These are phyloP conservation scores for Quercus mongolica DNA, from an alignment of 306 rosid genomes.

Conservation along the genomic window DNA sequence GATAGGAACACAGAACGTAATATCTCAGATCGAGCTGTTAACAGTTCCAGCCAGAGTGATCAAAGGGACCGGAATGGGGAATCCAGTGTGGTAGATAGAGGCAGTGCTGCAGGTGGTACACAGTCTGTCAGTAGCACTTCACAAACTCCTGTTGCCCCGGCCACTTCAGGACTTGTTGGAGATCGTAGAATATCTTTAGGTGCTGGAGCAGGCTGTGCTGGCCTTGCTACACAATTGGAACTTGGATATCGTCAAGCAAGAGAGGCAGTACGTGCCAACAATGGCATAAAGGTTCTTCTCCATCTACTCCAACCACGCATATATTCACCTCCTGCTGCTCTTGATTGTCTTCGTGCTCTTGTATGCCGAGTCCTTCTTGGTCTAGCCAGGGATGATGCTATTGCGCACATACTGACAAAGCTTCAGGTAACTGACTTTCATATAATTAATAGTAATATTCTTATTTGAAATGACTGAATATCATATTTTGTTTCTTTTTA, in stretches of 20 bases:
- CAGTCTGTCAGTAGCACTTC: constrained; percentile 42
- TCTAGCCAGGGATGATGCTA: constrained; percentile 89
- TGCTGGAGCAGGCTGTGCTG: constrained; percentile 92
- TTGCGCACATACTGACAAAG: constrained; percentile 94
- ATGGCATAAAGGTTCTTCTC: constrained; percentile 93
- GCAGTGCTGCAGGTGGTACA: constrained; percentile 31
- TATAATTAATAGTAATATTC: background rate
- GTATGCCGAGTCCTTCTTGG: constrained; percentile 96
- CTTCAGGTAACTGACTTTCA: constrained; percentile 66
- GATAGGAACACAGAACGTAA: constrained; percentile 75
- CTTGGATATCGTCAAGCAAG: constrained; percentile 92
- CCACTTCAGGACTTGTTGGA: constrained; percentile 88
- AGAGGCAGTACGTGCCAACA: constrained; percentile 86
- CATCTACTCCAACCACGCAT: constrained; percentile 87
- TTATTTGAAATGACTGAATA: background rate
- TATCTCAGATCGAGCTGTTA: constrained; percentile 56
- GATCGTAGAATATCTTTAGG: constrained; percentile 94
- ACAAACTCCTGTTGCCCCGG: constrained; percentile 57
- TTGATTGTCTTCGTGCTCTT: constrained; percentile 95
- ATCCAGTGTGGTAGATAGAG: constrained; percentile 46
- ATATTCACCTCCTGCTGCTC: constrained; percentile 86
- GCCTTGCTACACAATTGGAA: constrained; percentile 89
- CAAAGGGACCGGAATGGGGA: constrained; percentile 72
- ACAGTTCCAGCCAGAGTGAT: constrained; percentile 52
- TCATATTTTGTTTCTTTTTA: constrained; percentile 3